These are phyloP conservation scores for Pleurotus ostreatus DNA, from an alignment of 768 basidiomycete species.

Conservation along the genomic window DNA sequence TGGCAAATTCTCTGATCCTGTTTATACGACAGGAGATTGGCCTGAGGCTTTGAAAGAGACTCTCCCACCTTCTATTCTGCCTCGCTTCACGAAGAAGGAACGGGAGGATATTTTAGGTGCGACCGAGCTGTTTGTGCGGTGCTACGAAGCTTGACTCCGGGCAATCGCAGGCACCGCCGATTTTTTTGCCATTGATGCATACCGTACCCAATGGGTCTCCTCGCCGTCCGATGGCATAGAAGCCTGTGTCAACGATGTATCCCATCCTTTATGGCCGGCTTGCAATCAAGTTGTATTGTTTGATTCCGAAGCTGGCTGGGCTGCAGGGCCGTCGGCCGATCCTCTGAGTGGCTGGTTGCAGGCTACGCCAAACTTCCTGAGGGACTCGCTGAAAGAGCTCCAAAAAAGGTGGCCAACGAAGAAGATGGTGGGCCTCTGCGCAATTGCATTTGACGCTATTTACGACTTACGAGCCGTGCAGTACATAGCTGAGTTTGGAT, in stretches of 20 bases:
- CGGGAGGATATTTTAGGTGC: conserved; percentile 38
- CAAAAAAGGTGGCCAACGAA: conserved; percentile 39
- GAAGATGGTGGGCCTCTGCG: conserved; percentile 39
- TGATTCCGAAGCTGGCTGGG: conserved; percentile 44
- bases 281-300: conserved; percentile 37
- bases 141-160: no score
- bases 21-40: conserved; percentile 50
- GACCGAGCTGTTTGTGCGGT: no score
- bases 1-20: conserved; percentile 45
- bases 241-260: conserved; percentile 36
- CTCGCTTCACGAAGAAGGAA: conserved; percentile 43
- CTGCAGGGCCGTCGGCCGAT: conserved; percentile 41
- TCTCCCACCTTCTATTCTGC: conserved; percentile 40
- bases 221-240: conserved; percentile 42
- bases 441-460: no score
- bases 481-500: conserved; percentile 51
- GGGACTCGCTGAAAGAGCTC: conserved; percentile 28
- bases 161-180: no score
- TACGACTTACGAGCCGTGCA: conserved; percentile 12
- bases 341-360: conserved; percentile 40
- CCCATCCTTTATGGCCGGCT: conserved; percentile 49
- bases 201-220: conserved; percentile 34
- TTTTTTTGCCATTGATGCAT: conserved; percentile 50
- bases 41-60: conserved; percentile 46
- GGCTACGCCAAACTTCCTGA: conserved; percentile 36